Evolutionary conservation across 2,329 filamentous ascomycete genomes (phyloP).

Genomic region (Claviceps citrina): DNA sequence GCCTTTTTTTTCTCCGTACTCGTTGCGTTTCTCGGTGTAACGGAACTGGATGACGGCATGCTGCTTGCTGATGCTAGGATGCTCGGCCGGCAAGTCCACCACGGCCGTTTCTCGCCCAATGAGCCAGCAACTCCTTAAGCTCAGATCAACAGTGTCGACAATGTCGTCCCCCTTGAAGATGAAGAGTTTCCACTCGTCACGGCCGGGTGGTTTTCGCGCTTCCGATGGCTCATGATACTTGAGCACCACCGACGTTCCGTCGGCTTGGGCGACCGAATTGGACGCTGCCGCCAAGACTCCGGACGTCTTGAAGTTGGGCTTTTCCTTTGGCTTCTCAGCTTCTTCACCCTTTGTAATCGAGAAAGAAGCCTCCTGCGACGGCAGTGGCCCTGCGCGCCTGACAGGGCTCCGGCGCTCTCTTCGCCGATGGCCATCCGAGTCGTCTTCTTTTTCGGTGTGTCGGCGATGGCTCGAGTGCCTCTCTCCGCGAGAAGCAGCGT

Average conservation of each 20-base stretch:
- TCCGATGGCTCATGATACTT: constrained; percentile 96
- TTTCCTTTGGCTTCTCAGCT: constrained; percentile 55
- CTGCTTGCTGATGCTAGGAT: constrained; percentile 88
- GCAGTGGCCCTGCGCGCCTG: constrained; percentile 33
- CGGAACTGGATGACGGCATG: constrained; percentile 93
- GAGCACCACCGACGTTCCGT: constrained; percentile 61
- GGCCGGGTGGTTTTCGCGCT: constrained; percentile 69
- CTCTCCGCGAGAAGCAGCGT: constrained; percentile 20
- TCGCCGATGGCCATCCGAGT: constrained; percentile 9
- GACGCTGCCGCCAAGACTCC: constrained; percentile 77
- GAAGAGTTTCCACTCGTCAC: constrained; percentile 76
- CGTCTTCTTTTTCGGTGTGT: constrained; percentile 7
- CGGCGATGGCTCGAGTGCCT: constrained; percentile 13
- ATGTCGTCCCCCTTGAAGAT: constrained; percentile 77
- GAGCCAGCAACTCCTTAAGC: constrained; percentile 73
- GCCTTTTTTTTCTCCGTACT: constrained; percentile 71
- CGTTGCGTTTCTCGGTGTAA: constrained; percentile 65
- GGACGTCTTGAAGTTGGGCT: constrained; percentile 70
- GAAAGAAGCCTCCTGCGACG: constrained; percentile 45
- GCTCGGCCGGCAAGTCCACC: constrained; percentile 70
- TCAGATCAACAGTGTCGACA: constrained; percentile 66
- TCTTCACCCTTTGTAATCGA: constrained; percentile 34
- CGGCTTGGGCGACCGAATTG: constrained; percentile 57
- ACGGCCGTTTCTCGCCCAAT: constrained; percentile 68
- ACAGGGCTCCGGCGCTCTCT: constrained; percentile 11